Evolutionary conservation across 148 eudicot genomes (phyloP).

Genomic region (Cornus controversa): DNA sequence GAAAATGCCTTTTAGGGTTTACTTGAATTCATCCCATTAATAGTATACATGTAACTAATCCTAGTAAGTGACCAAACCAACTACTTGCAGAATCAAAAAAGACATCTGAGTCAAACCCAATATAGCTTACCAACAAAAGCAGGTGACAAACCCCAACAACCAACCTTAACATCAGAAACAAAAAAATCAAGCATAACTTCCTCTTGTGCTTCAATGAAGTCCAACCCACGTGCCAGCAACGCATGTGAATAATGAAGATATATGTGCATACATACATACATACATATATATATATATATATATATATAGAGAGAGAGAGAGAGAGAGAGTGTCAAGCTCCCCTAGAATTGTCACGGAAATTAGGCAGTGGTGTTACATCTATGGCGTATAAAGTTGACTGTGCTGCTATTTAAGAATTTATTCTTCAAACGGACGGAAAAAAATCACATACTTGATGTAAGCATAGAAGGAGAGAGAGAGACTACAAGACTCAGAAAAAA

Average conservation of each 20-base stretch:
- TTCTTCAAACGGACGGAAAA: neutral
- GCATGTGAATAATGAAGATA: neutral
- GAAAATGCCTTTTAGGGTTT: neutral
- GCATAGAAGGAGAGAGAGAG: neutral
- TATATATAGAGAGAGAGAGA: neutral
- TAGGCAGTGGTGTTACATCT: neutral
- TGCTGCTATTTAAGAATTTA: neutral
- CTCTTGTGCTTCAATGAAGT: neutral
- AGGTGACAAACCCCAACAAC: neutral
- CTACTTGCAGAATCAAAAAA: neutral
- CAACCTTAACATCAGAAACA: neutral
- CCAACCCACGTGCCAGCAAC: neutral
- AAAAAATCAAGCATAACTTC: neutral
- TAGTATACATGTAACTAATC: neutral
- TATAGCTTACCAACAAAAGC: neutral
- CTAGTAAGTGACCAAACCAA: conserved; percentile 1
- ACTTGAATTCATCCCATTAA: neutral
- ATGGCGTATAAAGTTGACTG: neutral
- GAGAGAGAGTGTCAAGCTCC: neutral
- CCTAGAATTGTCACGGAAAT: neutral
- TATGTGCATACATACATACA: too few relatives aligned
- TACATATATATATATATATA: too few relatives aligned
- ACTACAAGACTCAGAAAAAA: neutral
- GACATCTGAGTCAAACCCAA: neutral
- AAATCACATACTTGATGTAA: neutral